A percentile compares a stretch with the other conserved stretches of the same genome.
These are phyloP conservation scores for Triticum timopheevii DNA, from an alignment of 176 grass and related monocot genomes.

Conservation along the genomic window DNA sequence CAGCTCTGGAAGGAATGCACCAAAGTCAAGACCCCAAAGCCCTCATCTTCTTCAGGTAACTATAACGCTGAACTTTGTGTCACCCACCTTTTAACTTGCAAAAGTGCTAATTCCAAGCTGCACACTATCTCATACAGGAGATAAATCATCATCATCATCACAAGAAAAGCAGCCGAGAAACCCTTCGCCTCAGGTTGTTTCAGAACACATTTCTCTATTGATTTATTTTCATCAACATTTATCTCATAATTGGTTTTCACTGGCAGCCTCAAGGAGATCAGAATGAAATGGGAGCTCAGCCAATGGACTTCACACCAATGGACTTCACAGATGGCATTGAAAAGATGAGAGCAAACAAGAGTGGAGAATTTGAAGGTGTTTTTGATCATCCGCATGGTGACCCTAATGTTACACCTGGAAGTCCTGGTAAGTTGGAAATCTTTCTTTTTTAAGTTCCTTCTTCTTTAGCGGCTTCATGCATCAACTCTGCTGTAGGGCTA, in stretches of 20 bases:
- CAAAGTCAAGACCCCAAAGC: too few relatives aligned
- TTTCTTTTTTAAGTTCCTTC: neutral
- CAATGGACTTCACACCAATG: constrained; percentile 43
- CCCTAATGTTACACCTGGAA: constrained; percentile 67
- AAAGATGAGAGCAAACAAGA: constrained; percentile 53
- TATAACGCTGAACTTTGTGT: too few relatives aligned
- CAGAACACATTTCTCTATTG: constrained; percentile 21
- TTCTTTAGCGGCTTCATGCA: constrained; percentile 29
- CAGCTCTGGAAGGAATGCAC: constrained; percentile 61
- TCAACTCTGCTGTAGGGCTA: constrained; percentile 39
- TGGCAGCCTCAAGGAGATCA: constrained; percentile 56
- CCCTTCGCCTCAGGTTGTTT: constrained; percentile 47
- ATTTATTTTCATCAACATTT: constrained; percentile 17
- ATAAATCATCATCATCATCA: constrained; percentile 23
- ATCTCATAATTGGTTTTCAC: constrained; percentile 35
- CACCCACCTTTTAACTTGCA: neutral
- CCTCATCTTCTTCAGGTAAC: too few relatives aligned
- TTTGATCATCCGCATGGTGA: constrained; percentile 42
- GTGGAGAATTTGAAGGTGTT: constrained; percentile 38
- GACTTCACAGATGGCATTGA: constrained; percentile 59
- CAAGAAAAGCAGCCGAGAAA: constrained; percentile 41
- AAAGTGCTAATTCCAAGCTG: constrained; percentile 29
- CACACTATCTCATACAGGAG: constrained; percentile 37
- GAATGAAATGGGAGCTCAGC: constrained; percentile 38
- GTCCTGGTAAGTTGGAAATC: constrained; percentile 58